Conservation (phyloP, 495 filamentous ascomycete genomes). For the Pyrenopolyporus hunteri region DNA sequence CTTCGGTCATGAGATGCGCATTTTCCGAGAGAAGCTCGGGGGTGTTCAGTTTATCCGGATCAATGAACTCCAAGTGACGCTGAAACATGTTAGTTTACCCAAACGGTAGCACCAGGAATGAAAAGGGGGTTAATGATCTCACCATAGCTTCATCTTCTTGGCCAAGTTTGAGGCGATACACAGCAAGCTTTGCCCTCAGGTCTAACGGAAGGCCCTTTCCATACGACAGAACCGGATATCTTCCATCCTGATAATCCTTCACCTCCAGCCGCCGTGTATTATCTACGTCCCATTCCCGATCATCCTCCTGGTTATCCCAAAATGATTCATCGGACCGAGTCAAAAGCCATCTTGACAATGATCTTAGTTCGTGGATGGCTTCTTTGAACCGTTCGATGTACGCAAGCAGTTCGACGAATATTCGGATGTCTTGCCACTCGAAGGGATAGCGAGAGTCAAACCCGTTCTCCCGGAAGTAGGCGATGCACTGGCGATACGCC, state of each 20-base stretch:
- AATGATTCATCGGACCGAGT: slow-evolving; percentile 73
- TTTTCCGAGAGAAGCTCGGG: slow-evolving; percentile 25
- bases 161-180: slow-evolving; percentile 75
- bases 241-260: slow-evolving; percentile 57
- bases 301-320: slow-evolving; percentile 83
- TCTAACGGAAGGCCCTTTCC: slow-evolving; percentile 80
- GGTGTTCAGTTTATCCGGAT: slow-evolving; percentile 26
- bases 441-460: slow-evolving; percentile 61
- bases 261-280: slow-evolving; percentile 69
- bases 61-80: slow-evolving; percentile 41
- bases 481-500: slow-evolving; percentile 67
- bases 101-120: neutral
- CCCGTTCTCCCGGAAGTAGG: slow-evolving; percentile 49
- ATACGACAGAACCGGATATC: slow-evolving; percentile 66
- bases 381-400: slow-evolving; percentile 64
- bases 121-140: slow-evolving; percentile 46
- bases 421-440: slow-evolving; percentile 82
- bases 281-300: slow-evolving; percentile 88
- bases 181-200: slow-evolving; percentile 81
- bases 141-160: slow-evolving; percentile 79
- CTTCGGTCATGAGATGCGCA: slow-evolving; percentile 38
- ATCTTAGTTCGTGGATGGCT: slow-evolving; percentile 71
- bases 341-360: slow-evolving; percentile 78
- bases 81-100: slow-evolving; percentile 27
- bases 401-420: slow-evolving; percentile 80